Base-by-base conservation (phyloP, 768 basidiomycete species). In the Cytidiella melzeri region DNA sequence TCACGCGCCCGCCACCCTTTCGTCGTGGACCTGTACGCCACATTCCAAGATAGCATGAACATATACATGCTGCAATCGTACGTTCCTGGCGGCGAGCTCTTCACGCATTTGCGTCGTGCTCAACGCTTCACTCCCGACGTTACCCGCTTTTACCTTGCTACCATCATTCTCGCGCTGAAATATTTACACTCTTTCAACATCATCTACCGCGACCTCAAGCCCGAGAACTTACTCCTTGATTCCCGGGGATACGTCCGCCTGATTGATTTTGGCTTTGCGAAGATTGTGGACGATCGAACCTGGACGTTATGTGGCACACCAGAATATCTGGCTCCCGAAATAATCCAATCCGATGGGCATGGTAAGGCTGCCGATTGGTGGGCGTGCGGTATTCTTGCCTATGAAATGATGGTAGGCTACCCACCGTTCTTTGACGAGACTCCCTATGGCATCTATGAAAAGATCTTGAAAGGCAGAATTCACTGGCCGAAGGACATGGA, bases 341-440 rank as follows among this genome's bases (percentile, higher is more conserved):
- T 99, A 50, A 96, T 99, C 50, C 87, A 95, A 61, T 92, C 91
- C 5, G 93, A 95, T 54, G 96, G 96, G 10, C 96, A 99, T 67
- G 93, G 93, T 10, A 95, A 96, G 66, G 93, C 94, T 7, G 94
- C 93, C 5, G 95, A 99, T 64, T 99, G 93, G 93, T 99, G 96
- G 96, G 95, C 96, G 7, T 87, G 93, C 60, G 96, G 96, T 18
- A 89, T 98, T 41, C 74, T 99, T 28, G 92, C 90, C 65, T 99
- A 95, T 65, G 96, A 99, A 66, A 97, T 98, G 93, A 80, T 99
- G 39, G 95, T 95, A 26, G 96, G 96, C 1, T 98, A 95, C 62
- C 94, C 95, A 23, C 96, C 96, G 19, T 99, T 98, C 76, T 97
- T 92, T 67, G 93, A 97, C 63, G 91, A 96, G 65, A 91, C 92